Percentiles rank a stretch among this genome's conserved stretches.
phyloP scores from a whole-genome alignment of 2,329 filamentous ascomycete genomes.

The Pseudocercospora musae region DNA sequence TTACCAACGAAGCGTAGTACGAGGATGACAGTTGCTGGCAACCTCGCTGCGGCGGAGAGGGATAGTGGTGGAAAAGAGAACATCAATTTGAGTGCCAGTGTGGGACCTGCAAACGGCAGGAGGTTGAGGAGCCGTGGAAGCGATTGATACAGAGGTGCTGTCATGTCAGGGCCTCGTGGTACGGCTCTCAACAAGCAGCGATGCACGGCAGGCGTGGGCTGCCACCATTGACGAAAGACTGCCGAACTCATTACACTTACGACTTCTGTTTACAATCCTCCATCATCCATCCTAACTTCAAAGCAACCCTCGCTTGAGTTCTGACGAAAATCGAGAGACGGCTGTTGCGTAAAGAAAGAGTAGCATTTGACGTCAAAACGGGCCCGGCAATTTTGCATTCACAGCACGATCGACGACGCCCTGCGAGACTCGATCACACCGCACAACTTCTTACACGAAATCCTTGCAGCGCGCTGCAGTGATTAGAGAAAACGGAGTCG shows the following conservation, averaged over 20 bases:
- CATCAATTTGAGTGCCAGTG: conserved; percentile 41
- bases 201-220: background rate
- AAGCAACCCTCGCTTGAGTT: background rate
- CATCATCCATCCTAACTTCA: background rate
- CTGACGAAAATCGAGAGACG: background rate
- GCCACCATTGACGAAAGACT: too few relatives aligned
- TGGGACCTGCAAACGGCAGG: conserved; percentile 33
- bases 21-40: conserved; percentile 43
- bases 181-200: background rate
- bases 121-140: conserved; percentile 43
- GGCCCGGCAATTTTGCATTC: background rate
- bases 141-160: conserved; percentile 12
- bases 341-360: background rate
- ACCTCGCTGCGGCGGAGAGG: conserved; percentile 27
- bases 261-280: background rate
- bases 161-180: background rate
- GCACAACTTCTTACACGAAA: background rate
- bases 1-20: conserved; percentile 42
- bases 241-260: background rate
- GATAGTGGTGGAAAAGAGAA: conserved; percentile 32
- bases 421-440: background rate
- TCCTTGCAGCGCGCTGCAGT: background rate
- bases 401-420: background rate
- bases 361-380: background rate
- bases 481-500: too few relatives aligned